Base-by-base conservation (phyloP, 2,329 filamentous ascomycete species). In the Colletotrichum limetticola region DNA sequence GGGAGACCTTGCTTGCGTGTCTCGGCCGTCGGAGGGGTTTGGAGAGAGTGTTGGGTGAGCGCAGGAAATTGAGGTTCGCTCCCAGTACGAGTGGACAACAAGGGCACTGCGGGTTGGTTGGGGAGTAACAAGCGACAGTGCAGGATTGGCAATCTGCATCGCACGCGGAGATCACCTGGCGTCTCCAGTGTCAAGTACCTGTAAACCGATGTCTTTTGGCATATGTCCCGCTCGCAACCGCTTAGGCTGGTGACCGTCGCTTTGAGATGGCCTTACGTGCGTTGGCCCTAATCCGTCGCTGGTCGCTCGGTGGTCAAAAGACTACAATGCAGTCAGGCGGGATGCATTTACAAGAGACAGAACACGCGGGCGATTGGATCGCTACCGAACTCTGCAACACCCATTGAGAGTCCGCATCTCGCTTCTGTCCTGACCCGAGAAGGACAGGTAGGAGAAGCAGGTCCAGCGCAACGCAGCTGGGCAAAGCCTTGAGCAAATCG, bases 381-480 rank as follows among this genome's bases (percentile, higher is more conserved):
- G 52, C 52, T 55, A 55, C 14, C 52, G 52, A 26, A 26, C 19
- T 24, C n/a, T 55, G 52, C 24, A 55, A 16, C 52, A 55, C 22
- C n/a, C n/a, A 24, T 5, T 16, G 24, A 26, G 22, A 24, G 52
- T 55, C 24, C 2, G 52, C 22, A 55, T 55, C 9, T 55, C 22
- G 22, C 24, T 24, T 55, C 24, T 28, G 52, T 55, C 52, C 22
- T 55, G 22, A 24, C 52, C 22, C 52, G 52, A 55, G 19, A 49
- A n/a, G 19, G 42, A 49, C 19, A 22, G 7, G 42, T 4, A 49
- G 8, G 19, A 49, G 42, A 9, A 49, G 42, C 42, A 49, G 42
- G 16, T n/a, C 42, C 42, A 49, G 19, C 42, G 42, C 42, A 49
- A 49, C 42, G 42, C 79, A 85, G 16, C 55, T 28, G 28, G 19